Conservation (phyloP, 257 asterid species). For the Solanum phureja region DNA sequence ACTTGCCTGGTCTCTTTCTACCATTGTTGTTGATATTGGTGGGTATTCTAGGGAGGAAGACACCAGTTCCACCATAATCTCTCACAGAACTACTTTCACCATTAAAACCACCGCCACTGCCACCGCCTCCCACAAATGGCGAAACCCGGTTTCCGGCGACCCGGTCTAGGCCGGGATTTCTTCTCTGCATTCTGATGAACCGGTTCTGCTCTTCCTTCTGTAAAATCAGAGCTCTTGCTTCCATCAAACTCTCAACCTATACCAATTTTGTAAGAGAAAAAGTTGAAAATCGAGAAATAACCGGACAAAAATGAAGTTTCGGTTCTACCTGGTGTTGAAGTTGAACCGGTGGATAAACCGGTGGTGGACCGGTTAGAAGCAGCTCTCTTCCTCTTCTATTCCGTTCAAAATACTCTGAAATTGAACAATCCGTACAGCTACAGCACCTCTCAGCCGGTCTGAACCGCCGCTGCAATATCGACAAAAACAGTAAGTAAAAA, state of each 20-base stretch:
- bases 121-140: not conserved
- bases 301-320: not conserved
- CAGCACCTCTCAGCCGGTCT: not conserved
- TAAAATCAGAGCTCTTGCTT: not conserved
- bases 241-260: constrained; percentile 4
- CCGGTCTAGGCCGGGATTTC: not conserved
- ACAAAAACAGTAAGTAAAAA: not conserved
- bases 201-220: constrained; percentile 3
- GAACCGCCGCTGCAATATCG: not conserved
- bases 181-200: constrained; percentile 5
- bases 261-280: not conserved
- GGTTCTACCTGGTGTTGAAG: not conserved
- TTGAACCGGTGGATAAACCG: not conserved
- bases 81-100: not conserved
- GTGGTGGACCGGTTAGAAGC: not conserved
- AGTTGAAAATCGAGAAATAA: not conserved
- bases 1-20: not conserved
- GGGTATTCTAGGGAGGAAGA: constrained; percentile 14
- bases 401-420: not conserved
- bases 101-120: not conserved
- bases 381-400: not conserved
- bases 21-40: not conserved
- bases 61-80: constrained; percentile 20
- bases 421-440: not conserved
- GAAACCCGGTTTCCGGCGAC: not conserved